Base-by-base conservation (phyloP, 176 grass and related monocot genomes). In the Triticum turgidum region DNA sequence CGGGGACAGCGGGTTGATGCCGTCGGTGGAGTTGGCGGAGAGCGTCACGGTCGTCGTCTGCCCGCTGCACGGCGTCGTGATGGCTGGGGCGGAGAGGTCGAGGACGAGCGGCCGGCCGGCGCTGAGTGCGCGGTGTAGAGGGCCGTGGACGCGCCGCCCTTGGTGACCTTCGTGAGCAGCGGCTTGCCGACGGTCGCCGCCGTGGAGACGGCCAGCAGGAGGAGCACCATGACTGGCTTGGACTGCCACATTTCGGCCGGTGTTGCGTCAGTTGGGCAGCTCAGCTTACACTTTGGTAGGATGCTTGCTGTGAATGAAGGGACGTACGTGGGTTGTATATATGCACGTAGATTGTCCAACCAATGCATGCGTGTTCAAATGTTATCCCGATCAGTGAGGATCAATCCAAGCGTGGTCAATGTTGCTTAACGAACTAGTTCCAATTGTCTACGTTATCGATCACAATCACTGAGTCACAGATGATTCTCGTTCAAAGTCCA, bases 21-120 rank as follows among this genome's bases (percentile, higher is more conserved):
- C 95, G 25, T 95, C 59, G 67, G 95, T 98, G 42, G 93, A 39
- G 73, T 87, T 88, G 21, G 90, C 61, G 2, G 85, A 79, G 58
- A 98, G 58, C 22, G n/a, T 13, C 5, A 56, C 58, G 1, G 69
- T 93, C 87, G 4, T 32, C 68, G 71, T 74, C 9, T 73, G 11
- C 0, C 63, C 69, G 11, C 80, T 2, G 25, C 83, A 65, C 5
- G 13, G 7, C 38, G 13, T 15, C 59, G 85, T 92, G 65, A 90
- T 25, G 20, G 89, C 78, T 1, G 89, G 79, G 32, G 78, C 82
- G 21, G 85, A 3, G 85, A 94, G 87, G 82, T 94, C 92, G 24
- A 94, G 35, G 71, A 95, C 73, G 8, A 89, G 75, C 20, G 83
- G 38, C 24, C 17, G 82, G 17, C 68, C 12, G 70, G 68, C 22